Base-by-base conservation (phyloP, 176 grass and related monocot genomes). In the Carex parvula region DNA sequence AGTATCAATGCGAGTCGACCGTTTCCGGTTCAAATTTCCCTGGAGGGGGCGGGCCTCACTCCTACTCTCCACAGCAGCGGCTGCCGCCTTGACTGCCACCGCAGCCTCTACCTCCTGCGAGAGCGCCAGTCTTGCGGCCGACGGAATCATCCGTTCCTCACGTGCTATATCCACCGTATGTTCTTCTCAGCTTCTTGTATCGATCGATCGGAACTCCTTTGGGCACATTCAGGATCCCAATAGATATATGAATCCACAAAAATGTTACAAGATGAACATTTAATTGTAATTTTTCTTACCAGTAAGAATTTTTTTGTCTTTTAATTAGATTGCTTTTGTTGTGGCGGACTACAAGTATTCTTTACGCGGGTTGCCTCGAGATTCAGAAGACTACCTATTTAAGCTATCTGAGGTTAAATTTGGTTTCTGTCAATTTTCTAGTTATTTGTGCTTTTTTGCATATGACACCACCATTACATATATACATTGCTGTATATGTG, bases 271-370 rank as follows among this genome's bases (percentile, higher is more conserved):
- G 20, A 66, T 30, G 16, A n/a, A 18, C 29, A 70, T 70, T 4
- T 70, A 8, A 60, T 50, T 79, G 72, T 53, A 5, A 39, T 65
- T 41, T 72, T 5, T 60, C 9, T 69, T 89, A 11, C 41, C 20
- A 6, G 41, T 30, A 3, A 17, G 4, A n/a, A 14, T 11, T 55
- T 86, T 41, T 81, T 65, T 67, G 39, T 44, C 58, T 75, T 84
- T 14, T 84, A 29, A 29, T 29, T 29, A 95, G 95, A 98, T 98
- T 67, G 84, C 86, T 52, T 94, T 91, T 48, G 79, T 98, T 62
- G 83, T 89, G 60, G 84, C 71, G 58, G 92, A 98, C 79, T 98
- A 98, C 89, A 98, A 94, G 69, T 94, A 91, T 82, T 91, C 88
- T 6, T 84, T 98, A 8, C 87, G 82, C 48, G 84, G 68, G 0